Percentiles rank a stretch among this genome's conserved stretches.
Conservation (phyloP, 805 yeast genomes). For the Lipomyces yamanashiensis region DNA sequence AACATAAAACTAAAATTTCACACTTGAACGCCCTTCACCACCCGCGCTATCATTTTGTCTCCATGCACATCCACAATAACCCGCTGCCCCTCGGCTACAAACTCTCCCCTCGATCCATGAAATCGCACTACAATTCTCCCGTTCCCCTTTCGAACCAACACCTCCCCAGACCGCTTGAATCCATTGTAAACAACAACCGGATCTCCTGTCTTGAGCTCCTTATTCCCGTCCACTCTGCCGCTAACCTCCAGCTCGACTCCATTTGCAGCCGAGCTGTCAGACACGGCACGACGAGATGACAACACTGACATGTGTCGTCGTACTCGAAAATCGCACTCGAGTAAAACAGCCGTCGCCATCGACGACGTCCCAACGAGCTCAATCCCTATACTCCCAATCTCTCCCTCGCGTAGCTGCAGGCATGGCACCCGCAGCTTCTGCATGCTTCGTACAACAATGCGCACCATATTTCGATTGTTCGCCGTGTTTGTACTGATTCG, state of each 20-base stretch:
- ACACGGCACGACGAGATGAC: neutral
- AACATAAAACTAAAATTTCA: neutral
- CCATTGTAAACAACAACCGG: slow-evolving; percentile 23
- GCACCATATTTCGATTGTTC: neutral
- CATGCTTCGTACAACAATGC: slow-evolving; percentile 24
- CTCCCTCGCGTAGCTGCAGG: slow-evolving; percentile 27
- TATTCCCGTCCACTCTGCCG: neutral
- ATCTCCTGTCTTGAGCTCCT: slow-evolving; percentile 12
- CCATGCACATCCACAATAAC: slow-evolving; percentile 23
- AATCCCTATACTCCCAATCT: slow-evolving; percentile 32
- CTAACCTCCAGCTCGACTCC: slow-evolving; percentile 12
- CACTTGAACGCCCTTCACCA: slow-evolving; percentile 5
- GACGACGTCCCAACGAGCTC: slow-evolving; percentile 21
- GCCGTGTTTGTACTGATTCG: neutral
- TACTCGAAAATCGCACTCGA: slow-evolving; percentile 11
- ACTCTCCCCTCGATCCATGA: slow-evolving; percentile 26
- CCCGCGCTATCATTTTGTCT: slow-evolving; percentile 14
- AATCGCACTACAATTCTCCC: slow-evolving; percentile 11
- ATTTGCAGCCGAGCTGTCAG: slow-evolving; percentile 3
- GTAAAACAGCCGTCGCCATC: slow-evolving; percentile 11
- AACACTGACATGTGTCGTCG: slow-evolving; percentile 26
- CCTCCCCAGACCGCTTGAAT: slow-evolving; percentile 25
- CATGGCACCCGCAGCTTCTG: slow-evolving; percentile 33
- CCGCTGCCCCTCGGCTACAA: slow-evolving; percentile 18
- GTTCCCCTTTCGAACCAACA: slow-evolving; percentile 1